Base-by-base conservation (phyloP, 768 basidiomycete genomes). In the Agrocybe pediades region DNA sequence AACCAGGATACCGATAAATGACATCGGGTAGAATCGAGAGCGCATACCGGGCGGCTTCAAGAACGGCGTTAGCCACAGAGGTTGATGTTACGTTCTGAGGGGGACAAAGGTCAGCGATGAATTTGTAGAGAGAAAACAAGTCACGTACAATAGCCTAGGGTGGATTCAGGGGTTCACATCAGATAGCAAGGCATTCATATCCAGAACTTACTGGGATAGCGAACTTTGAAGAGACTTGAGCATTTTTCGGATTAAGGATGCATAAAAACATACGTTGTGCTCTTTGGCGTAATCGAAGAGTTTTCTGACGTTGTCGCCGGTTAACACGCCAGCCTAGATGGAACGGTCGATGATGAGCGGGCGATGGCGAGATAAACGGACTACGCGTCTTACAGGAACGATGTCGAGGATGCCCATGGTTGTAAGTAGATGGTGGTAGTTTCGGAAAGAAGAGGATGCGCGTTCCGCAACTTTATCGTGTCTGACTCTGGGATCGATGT, bases 61-160 rank as follows among this genome's bases (percentile, higher is more conserved):
- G 86, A 54, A 87, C 90, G 51, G 95, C 93, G 70, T 98, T 96
- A 49, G 87, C 95, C 33, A 87, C 88, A 25, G 96, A 99, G 9
- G 96, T 95, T 16, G 96, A 98, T 41, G 97, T 98, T 42, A 93
- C 88, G 67, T 99, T 99, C 95, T 97, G 63, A 21, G 51, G 44
- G 24, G 17, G 19, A 27, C 21, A 29, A 41, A 50, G 21, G 20
- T n/a, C 15, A 24, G 41, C 43, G 45, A 49, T 51, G 54, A 41
- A 50, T 47, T 42, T 40, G 57, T 29, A 33, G 8, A 19, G 40
- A 54, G 21, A 39, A 45, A 33, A 16, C 30, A 42, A n/a, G 42
- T 11, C n/a, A 83, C 87, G 75, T 64, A 92, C 90, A 71, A 91
- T 87, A 60, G 88, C 88, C 90, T 91, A 62, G 25, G 63, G 62